Evolutionary conservation across 192 early-diverging fungal species (phyloP), one percentile per base, ranked within the genome.

Genomic region (Spinellus fusiger): DNA sequence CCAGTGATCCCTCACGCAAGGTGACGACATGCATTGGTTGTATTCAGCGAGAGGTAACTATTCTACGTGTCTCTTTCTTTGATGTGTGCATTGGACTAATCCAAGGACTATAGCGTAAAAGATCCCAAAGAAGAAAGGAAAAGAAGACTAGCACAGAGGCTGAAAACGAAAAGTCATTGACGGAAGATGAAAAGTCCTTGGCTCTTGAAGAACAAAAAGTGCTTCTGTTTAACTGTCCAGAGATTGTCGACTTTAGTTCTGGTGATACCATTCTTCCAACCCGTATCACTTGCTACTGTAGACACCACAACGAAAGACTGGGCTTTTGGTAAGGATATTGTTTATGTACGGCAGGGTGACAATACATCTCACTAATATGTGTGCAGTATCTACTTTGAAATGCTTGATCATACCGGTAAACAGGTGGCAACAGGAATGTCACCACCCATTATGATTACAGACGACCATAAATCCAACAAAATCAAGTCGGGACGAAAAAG

Each of bases 221-320:
- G 20, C 68, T 96, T 1, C 83, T 96, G 10, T 96, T 96, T 66
- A 96, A 95, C 71, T 92, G 90, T 74, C 81, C 77, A 55, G 87
- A 89, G 32, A 74, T 92, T 49, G 83, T 94, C 20, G 91, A 95
- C 66, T 95, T 98, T 56, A 84, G 79, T 72, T 85, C 86, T 51
- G 95, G 95, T 48, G 94, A 95, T 66, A 84, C 87, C 0, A 84
- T 92, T 54, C 76, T 98, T 29, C 94, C 95, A 23, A 91, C 93
- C n/a, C 82, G 95, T 35, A 93, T 98, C 56, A 96, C 95, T 10
- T 98, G 95, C 78, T 98, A 98, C 64, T 96, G 93, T 71, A 81
- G 95, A 12, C 95, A 98, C 64, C 94, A 96, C 69, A 80, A 84
- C 70, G 95, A 98, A 67, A 93, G 94, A 76, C 74, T 86, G 5